Percentiles rank a stretch among this genome's conserved stretches.
These are phyloP conservation scores for Wallacemonas sp. DNA, from an alignment of 208 protist genomes.

Conservation along the genomic window DNA sequence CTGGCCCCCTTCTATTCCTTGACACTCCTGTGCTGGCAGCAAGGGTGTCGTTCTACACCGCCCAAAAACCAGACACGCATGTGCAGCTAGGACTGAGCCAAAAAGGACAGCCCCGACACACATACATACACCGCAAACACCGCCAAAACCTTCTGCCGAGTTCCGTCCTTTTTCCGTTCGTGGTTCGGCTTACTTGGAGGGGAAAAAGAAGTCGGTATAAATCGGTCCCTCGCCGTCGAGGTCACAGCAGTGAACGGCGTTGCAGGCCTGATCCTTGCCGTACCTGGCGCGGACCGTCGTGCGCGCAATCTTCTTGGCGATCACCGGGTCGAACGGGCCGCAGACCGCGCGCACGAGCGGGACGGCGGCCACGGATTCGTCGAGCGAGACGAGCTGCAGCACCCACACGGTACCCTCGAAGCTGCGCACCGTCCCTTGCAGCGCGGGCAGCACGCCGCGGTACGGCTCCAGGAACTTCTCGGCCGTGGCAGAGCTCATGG, in stretches of 20 bases:
- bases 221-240: slow-evolving; percentile 90
- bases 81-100: too few relatives aligned
- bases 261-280: slow-evolving; percentile 72
- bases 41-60: too few relatives aligned
- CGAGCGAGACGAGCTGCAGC: slow-evolving; percentile 71
- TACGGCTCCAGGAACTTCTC: slow-evolving; percentile 74
- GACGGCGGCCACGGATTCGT: slow-evolving; percentile 55
- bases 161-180: background rate
- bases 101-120: too few relatives aligned
- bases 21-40: too few relatives aligned
- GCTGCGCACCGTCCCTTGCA: slow-evolving; percentile 47
- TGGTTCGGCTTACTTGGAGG: slow-evolving; percentile 15
- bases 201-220: slow-evolving; percentile 82
- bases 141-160: too few relatives aligned
- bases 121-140: too few relatives aligned
- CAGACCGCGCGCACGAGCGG: slow-evolving; percentile 60
- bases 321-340: slow-evolving; percentile 77
- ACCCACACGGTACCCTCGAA: slow-evolving; percentile 72
- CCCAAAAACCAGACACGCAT: too few relatives aligned
- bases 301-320: slow-evolving; percentile 86
- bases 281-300: slow-evolving; percentile 89
- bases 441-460: slow-evolving; percentile 71
- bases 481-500: slow-evolving; percentile 53
- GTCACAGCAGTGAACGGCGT: slow-evolving; percentile 96
- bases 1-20: too few relatives aligned